These are phyloP conservation scores for Oxytropis ochrocephala DNA, from an alignment of 306 rosid species.

Conservation along the genomic window DNA sequence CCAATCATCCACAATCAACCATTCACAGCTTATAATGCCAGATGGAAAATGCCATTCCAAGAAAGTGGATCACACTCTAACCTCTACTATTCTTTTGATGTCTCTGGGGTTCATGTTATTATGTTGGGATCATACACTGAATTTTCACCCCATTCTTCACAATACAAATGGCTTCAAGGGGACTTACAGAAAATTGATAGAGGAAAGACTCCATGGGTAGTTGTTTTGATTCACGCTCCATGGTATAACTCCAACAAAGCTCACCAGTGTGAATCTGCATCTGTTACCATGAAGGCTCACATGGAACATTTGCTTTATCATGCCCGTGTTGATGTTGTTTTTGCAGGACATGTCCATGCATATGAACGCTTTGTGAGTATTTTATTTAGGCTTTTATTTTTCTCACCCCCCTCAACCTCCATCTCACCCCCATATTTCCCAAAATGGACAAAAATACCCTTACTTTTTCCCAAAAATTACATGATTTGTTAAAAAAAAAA, in stretches of 20 bases:
- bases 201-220: conserved; percentile 53
- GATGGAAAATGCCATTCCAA: conserved; percentile 80
- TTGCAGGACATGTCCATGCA: conserved; percentile 83
- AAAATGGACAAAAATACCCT: no score
- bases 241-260: conserved; percentile 81
- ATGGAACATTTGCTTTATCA: conserved; percentile 65
- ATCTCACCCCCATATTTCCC: no score
- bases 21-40: conserved; percentile 75
- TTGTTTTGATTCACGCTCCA: conserved; percentile 72
- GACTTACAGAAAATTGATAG: conserved; percentile 54
- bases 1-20: conserved; percentile 16
- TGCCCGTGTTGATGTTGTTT: conserved; percentile 70
- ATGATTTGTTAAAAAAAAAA: no score
- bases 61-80: conserved; percentile 69
- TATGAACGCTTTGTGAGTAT: conserved; percentile 82
- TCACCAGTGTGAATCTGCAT: conserved; percentile 61
- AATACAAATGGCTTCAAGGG: conserved; percentile 55
- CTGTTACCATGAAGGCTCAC: conserved; percentile 49
- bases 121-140: conserved; percentile 84
- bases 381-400: not conserved
- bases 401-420: no score
- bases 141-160: conserved; percentile 41
- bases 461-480: no score
- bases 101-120: conserved; percentile 66
- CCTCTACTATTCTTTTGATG: conserved; percentile 76